phyloP scores from a whole-genome alignment of 495 filamentous ascomycete genomes.

The Trichoderma asperelloides region DNA sequence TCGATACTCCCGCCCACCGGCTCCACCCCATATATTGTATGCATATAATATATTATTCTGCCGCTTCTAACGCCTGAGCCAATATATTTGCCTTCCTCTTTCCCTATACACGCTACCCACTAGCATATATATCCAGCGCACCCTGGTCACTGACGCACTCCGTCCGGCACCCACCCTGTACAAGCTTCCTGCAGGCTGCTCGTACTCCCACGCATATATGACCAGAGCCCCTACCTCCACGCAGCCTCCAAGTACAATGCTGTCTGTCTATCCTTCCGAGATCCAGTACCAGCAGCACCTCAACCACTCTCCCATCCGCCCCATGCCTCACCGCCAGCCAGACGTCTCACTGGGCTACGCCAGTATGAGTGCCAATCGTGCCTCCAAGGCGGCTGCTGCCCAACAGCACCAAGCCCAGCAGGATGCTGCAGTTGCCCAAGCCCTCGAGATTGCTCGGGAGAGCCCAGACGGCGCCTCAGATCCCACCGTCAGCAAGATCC shows the following conservation, averaged over 20 bases:
- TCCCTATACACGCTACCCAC: not conserved
- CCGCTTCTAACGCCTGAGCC: not conserved
- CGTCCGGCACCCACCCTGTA: not conserved
- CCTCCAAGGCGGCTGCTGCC: not conserved
- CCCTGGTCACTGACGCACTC: constrained; percentile 6
- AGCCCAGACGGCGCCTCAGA: constrained; percentile 50
- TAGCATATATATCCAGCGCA: not conserved
- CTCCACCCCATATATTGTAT: not conserved
- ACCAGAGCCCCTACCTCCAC: constrained; percentile 2
- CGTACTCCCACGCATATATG: constrained; percentile 3
- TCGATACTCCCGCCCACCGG: not conserved
- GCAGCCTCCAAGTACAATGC: constrained; percentile 1
- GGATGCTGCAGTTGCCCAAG: constrained; percentile 36
- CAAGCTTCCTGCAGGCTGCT: not conserved
- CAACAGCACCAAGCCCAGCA: constrained; percentile 5
- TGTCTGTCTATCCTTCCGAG: not conserved
- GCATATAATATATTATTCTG: not conserved
- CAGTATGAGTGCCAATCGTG: constrained; percentile 1
- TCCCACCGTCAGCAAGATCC: constrained; percentile 37
- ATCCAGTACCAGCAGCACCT: constrained; percentile 7
- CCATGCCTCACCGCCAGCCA: constrained; percentile 9
- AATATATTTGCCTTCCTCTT: not conserved
- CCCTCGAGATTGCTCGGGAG: constrained; percentile 61
- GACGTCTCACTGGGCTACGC: not conserved
- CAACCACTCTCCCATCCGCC: constrained; percentile 2